Evolutionary conservation across 306 rosid genomes (phyloP), one percentile per base, ranked within the genome.

Genomic region (Acacia acuminata): DNA sequence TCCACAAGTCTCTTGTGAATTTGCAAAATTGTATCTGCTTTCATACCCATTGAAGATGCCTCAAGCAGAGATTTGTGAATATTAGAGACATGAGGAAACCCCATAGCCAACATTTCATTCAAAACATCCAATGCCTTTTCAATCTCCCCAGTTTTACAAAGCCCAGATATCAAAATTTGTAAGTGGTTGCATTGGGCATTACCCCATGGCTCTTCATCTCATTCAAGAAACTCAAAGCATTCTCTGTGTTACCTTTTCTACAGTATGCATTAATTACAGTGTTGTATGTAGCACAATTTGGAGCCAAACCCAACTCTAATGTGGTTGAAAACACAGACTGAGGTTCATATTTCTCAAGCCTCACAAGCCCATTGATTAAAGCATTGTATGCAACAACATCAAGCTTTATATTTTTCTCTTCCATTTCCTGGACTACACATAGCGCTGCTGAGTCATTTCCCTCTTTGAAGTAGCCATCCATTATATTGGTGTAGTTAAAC

Each of bases 381-480:
- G 88, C 97, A 90, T 96, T 96, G 84, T 88, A 96, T 68, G 99
- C 94, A 81, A 92, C 88, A 77, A 91, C 85, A 88, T 96, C 98
- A 79, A 94, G 85, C 85, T 68, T 86, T 11, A 80, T 81, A 73
- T 83, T 85, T 83, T 85, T 90, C 77, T 92, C 90, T 63, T 79
- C 83, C 97, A 96, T 89, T 89, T 91, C 98, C 86, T 92, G 94
- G 73, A 91, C 88, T 68, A 91, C 53, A 80, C 85, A 82, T 44
- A 94, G 88, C 42, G 97, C 97, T 45, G 85, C 84, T 7, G 92
- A 84, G 66, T 91, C 94, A 7, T 88, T 88, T 82, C 94, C 94
- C 72, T 80, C 86, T 82, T 88, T 90, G 77, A 94, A 90, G 88
- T 89, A 94, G 45, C 93, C 92, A 88, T 92, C 99, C 88, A 94